A percentile compares a stretch with the other conserved stretches of the same genome.
phyloP scores from a whole-genome alignment of 257 asterid species.

The Mentha longifolia region DNA sequence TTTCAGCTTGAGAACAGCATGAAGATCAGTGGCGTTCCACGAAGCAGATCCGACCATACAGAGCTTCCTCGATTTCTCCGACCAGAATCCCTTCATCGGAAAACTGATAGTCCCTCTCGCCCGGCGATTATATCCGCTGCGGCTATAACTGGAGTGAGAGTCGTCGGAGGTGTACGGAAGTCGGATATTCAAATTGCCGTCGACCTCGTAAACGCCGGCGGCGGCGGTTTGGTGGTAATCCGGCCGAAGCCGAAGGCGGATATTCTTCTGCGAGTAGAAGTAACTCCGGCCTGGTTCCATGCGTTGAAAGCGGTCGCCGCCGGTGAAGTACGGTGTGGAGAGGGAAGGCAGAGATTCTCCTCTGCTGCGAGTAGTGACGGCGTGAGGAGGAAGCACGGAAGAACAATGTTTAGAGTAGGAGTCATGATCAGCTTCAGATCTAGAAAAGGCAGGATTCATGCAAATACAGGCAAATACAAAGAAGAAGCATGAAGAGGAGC shows the following conservation, averaged over 20 bases:
- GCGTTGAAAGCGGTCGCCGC: slow-evolving; percentile 26
- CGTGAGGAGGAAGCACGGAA: slow-evolving; percentile 45
- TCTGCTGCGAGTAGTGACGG: slow-evolving; percentile 11
- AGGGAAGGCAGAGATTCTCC: slow-evolving; percentile 5
- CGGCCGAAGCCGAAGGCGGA: slow-evolving; percentile 32
- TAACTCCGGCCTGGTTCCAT: neutral
- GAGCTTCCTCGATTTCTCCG: slow-evolving; percentile 58
- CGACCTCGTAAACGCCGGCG: slow-evolving; percentile 43
- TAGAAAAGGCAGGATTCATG: neutral
- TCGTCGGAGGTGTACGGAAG: neutral
- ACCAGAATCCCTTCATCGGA: slow-evolving; percentile 58
- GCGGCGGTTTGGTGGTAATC: slow-evolving; percentile 39
- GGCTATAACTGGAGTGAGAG: neutral
- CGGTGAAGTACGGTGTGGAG: slow-evolving; percentile 26
- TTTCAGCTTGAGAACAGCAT: slow-evolving; percentile 56
- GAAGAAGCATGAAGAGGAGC: slow-evolving; percentile 22
- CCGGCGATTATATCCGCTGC: slow-evolving; percentile 35
- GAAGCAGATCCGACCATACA: slow-evolving; percentile 66
- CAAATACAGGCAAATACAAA: slow-evolving; percentile 26
- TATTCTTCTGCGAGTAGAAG: neutral
- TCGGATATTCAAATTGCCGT: slow-evolving; percentile 43
- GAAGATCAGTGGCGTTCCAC: slow-evolving; percentile 35
- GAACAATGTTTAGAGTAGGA: slow-evolving; percentile 57
- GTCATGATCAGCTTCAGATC: neutral
- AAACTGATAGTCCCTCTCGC: slow-evolving; percentile 23